Percentiles rank a stretch among this genome's conserved stretches.
phyloP scores from a whole-genome alignment of 1,284 basidiomycete genomes.

The Butyriboletus appendiculatus region DNA sequence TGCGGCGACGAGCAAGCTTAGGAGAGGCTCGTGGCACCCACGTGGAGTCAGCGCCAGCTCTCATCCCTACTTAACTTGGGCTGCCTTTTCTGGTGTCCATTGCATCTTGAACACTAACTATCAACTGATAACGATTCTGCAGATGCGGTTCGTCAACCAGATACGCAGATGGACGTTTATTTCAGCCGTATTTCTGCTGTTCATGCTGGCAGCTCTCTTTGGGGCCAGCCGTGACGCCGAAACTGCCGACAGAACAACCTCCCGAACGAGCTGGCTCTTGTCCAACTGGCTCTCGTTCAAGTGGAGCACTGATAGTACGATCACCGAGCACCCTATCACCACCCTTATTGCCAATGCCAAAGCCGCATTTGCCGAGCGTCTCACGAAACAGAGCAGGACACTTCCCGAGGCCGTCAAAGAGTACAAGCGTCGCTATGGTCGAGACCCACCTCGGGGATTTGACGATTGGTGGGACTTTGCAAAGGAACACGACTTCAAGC shows the following conservation, averaged over 20 bases:
- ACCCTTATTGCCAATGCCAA: conserved; percentile 82
- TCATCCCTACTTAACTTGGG: conserved; percentile 5
- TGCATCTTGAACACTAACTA: conserved; percentile 6
- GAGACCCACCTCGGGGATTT: conserved; percentile 86
- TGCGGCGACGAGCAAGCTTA: conserved; percentile 26
- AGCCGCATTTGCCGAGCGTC: conserved; percentile 60
- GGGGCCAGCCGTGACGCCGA: conserved; percentile 37
- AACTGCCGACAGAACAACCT: conserved; percentile 2
- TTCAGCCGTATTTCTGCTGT: conserved; percentile 48
- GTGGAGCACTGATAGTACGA: conserved; percentile 2
- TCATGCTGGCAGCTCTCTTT: conserved; percentile 59
- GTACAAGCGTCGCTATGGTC: conserved; percentile 76
- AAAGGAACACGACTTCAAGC: conserved; percentile 66
- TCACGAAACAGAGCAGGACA: conserved; percentile 75
- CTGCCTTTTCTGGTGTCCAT: conserved; percentile 24
- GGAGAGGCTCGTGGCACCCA: conserved; percentile 29
- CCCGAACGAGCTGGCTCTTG: conserved; percentile 17
- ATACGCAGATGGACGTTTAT: conserved; percentile 47
- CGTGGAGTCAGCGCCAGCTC: conserved; percentile 16
- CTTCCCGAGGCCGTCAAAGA: conserved; percentile 74
- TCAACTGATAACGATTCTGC: background rate
- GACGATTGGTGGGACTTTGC: conserved; percentile 90
- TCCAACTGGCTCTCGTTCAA: conserved; percentile 20
- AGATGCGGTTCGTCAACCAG: conserved; percentile 21
- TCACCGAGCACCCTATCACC: conserved; percentile 73